Base-by-base conservation (phyloP, 2,329 filamentous ascomycete species). In the Phaeomoniella chlamydospora region DNA sequence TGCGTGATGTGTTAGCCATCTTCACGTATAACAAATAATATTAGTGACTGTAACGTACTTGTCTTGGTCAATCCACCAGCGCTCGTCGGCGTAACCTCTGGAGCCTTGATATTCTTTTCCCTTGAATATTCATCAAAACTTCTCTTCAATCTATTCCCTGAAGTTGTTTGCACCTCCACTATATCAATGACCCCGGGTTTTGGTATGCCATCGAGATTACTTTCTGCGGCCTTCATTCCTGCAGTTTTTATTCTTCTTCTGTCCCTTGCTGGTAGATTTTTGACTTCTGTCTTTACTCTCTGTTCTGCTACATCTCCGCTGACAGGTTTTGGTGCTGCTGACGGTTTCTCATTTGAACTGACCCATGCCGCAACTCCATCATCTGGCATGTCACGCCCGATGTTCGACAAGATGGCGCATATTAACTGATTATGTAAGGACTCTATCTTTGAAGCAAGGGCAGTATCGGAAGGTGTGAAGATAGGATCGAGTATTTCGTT, bases 31-130 rank as follows among this genome's bases (percentile, higher is more conserved):
- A 32, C 15, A 41, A 22, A 49, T 48, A 26, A 51, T 54, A 18
- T 14, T 14, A 9, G 31, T 9, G 29, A 32, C 14, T 18, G 16
- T 15, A 17, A 59, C 77, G 53, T 65, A 85, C 80, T 74, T 22
- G 70, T 92, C 66, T 88, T 85, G 45, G 83, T 86, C 32, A 88
- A 68, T 14, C 80, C 80, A 17, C 75, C 78, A 15, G 79, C 78
- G 49, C 75, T 77, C 17, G 77, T 68, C 16, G 79, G 76, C 5
- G 75, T 70, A 38, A 83, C 72, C 18, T 77, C 69, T 17, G 68
- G 64, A 31, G 67, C 51, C 47, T 67, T 68, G 37, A 66, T 64
- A 38, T 61, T 58, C 39, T 62, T 61, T 6, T 61, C 62, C 16
- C 54, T 47, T 30, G 64, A 55, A 35, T 62, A 64, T 45, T 62